A percentile compares a stretch with the other conserved stretches of the same genome.
Conservation (phyloP, 1,284 basidiomycete species). For the Fomes fomentarius region DNA sequence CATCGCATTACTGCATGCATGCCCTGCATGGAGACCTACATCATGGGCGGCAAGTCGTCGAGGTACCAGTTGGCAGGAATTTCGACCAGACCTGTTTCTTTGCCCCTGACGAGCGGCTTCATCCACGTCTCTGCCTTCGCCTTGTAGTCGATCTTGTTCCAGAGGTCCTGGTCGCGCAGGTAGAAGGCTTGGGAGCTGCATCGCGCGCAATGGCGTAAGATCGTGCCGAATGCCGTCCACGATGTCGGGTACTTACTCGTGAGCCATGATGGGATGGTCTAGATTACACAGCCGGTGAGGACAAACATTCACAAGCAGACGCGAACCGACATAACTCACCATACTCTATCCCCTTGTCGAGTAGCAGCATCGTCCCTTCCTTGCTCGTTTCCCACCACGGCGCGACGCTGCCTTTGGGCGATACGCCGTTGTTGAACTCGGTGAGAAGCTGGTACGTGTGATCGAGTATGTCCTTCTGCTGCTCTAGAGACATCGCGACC, state of each 20-base stretch:
- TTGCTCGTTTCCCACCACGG: conserved; percentile 83
- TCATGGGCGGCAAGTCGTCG: conserved; percentile 70
- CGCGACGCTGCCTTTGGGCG: conserved; percentile 70
- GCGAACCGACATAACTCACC: conserved; percentile 46
- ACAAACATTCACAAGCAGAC: no score
- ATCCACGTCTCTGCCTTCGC: conserved; percentile 71
- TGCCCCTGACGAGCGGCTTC: conserved; percentile 70
- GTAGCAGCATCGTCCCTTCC: conserved; percentile 68
- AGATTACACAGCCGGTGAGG: not conserved
- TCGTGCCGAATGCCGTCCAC: no score
- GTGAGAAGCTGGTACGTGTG: conserved; percentile 70
- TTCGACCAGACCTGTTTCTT: conserved; percentile 71
- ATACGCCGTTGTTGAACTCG: conserved; percentile 67
- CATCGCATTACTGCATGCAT: not conserved
- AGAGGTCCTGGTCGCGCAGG: conserved; percentile 68
- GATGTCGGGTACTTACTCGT: conserved; percentile 44
- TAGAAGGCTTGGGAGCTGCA: conserved; percentile 70
- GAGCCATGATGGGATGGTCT: conserved; percentile 73
- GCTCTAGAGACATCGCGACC: conserved; percentile 59
- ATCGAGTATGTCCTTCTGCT: conserved; percentile 75
- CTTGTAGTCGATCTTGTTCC: conserved; percentile 77
- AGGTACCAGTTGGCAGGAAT: conserved; percentile 77
- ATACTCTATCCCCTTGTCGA: conserved; percentile 78
- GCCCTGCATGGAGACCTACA: not conserved
- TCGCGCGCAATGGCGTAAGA: not conserved